Conservation (phyloP, 805 yeast genomes). For the Wickerhamiella australiensis region DNA sequence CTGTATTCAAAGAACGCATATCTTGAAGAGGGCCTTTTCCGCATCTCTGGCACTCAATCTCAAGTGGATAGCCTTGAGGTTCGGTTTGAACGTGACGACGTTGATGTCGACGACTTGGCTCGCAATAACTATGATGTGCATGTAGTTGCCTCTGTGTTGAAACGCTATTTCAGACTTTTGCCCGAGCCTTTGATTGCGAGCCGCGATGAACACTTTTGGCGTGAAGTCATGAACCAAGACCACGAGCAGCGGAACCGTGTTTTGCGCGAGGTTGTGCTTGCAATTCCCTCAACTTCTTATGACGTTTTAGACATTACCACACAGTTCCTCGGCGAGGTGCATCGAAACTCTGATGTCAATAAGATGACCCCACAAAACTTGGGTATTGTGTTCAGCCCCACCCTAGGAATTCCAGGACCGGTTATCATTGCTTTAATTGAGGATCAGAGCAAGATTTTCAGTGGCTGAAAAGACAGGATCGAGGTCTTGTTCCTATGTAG, state of each 20-base stretch:
- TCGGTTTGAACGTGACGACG: slow-evolving; percentile 36
- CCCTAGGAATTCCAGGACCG: slow-evolving; percentile 54
- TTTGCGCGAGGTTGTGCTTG: slow-evolving; percentile 15
- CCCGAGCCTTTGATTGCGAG: slow-evolving; percentile 56
- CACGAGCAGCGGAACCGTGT: slow-evolving; percentile 25
- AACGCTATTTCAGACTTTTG: slow-evolving; percentile 66
- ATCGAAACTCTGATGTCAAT: slow-evolving; percentile 48
- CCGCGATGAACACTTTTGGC: slow-evolving; percentile 26
- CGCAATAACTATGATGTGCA: slow-evolving; percentile 46
- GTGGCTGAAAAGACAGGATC: neutral
- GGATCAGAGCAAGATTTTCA: slow-evolving; percentile 49
- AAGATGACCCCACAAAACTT: slow-evolving; percentile 75
- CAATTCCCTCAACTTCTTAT: slow-evolving; percentile 43
- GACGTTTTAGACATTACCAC: slow-evolving; percentile 56
- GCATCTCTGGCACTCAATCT: slow-evolving; percentile 62
- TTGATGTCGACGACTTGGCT: slow-evolving; percentile 19
- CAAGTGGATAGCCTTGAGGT: slow-evolving; percentile 53
- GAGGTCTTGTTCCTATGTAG: neutral
- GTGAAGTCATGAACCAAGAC: slow-evolving; percentile 21
- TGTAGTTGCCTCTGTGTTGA: slow-evolving; percentile 75
- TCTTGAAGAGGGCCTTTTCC: slow-evolving; percentile 82
- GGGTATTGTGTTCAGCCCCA: slow-evolving; percentile 73
- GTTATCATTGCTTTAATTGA: slow-evolving; percentile 47
- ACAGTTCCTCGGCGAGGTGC: slow-evolving; percentile 52
- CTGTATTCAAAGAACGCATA: slow-evolving; percentile 55